Base-by-base conservation (phyloP, 768 basidiomycete species). In the Leccinum boreale region DNA sequence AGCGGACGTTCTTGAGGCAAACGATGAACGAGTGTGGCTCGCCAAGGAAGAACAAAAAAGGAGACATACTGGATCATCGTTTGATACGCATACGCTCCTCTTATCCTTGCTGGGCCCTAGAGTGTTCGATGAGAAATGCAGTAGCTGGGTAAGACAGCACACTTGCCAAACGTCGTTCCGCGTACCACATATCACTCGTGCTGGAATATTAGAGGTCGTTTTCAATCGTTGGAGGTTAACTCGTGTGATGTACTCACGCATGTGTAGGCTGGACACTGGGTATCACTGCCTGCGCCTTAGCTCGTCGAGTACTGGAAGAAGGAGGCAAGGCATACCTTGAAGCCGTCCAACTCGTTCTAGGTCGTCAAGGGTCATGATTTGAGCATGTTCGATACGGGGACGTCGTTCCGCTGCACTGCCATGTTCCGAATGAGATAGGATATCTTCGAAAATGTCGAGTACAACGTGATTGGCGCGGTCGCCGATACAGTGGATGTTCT, bases 211-310 rank as follows among this genome's bases (percentile, higher is more conserved):
- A 35, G 50, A 29, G 5, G 15, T 49, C 6, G 17, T 26, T 44
- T 29, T 55, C 46, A 24, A n/a, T 17, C 11, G 6, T 29, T 17
- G 52, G 28, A 52, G 12, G 11, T 1, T 1, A 9, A 33, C 23
- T 17, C 15, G 31, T n/a, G 19, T 21, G 17, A 26, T 42, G 36
- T 19, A 75, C 85, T 73, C 73, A 92, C 83, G 87, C 92, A 67
- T 97, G 94, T 1, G 92, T 94, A 1, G 94, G 94, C 66, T 98
- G 94, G 3, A 96, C 92, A 63, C 93, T 95, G 5, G 90, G 82
- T 65, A 96, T 89, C 21, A 98, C 91, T 94, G 46, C 14, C 3
- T 26, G 36, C 3, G 9, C 10, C n/a, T 50, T 19, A 53, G 56
- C 29, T 51, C 47, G 10, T 36, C 17, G 39, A 17, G 28, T 15